Conservation (phyloP, 2,329 filamentous ascomycete species). For the Venturia nashicola region DNA sequence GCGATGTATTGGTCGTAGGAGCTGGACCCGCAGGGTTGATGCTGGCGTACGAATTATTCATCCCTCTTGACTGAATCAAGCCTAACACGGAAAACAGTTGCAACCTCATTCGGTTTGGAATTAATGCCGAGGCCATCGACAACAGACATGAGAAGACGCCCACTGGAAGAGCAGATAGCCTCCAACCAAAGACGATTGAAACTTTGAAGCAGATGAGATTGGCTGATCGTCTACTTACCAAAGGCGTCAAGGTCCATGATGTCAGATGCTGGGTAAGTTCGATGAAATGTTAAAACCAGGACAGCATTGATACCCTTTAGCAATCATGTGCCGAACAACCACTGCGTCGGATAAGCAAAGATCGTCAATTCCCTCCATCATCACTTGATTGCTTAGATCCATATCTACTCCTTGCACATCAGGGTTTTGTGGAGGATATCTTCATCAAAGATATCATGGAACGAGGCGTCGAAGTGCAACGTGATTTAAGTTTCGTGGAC, state of each 20-base stretch:
- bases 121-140: conserved; percentile 54
- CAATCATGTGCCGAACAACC: conserved; percentile 24
- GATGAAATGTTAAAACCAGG: background rate
- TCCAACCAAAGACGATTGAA: conserved; percentile 70
- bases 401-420: conserved; percentile 47
- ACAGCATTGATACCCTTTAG: conserved; percentile 12
- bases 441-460: conserved; percentile 58
- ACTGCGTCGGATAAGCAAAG: conserved; percentile 49
- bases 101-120: conserved; percentile 52
- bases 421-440: conserved; percentile 62
- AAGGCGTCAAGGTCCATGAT: conserved; percentile 60
- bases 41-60: conserved; percentile 24
- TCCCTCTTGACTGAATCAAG: background rate
- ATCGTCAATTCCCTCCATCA: conserved; percentile 49
- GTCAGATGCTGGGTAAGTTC: conserved; percentile 55
- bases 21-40: conserved; percentile 31
- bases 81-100: conserved; percentile 24
- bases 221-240: conserved; percentile 54
- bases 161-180: conserved; percentile 57
- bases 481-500: conserved; percentile 51
- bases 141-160: conserved; percentile 56
- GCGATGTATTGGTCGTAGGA: conserved; percentile 21
- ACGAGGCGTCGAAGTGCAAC: conserved; percentile 48
- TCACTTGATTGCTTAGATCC: conserved; percentile 39
- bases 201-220: conserved; percentile 61